Conservation (phyloP, 495 filamentous ascomycete genomes). For the Penicillium cataractarum region DNA sequence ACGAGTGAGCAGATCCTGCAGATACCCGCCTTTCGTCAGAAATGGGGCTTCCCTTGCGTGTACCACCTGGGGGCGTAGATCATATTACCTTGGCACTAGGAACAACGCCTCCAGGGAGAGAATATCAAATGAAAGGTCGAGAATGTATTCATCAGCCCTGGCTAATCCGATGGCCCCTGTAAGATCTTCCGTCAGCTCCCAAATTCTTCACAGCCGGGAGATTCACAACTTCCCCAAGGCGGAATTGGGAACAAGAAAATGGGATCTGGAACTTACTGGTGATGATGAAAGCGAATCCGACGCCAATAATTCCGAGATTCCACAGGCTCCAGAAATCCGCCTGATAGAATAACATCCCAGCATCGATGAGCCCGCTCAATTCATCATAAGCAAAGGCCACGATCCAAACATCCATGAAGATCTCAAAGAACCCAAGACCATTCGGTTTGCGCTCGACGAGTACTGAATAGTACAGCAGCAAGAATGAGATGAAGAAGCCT, state of each 20-base stretch:
- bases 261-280: conserved; percentile 59
- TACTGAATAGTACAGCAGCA: conserved; percentile 83
- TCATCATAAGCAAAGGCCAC: conserved; percentile 88
- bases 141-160: conserved; percentile 61
- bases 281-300: conserved; percentile 73
- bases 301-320: conserved; percentile 84
- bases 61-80: conserved; percentile 10
- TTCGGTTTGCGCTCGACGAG: conserved; percentile 63
- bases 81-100: conserved; percentile 71
- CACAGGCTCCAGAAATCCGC: conserved; percentile 90
- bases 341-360: conserved; percentile 79
- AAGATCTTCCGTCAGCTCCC: conserved; percentile 13
- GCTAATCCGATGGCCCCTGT: conserved; percentile 74
- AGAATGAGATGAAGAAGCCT: conserved; percentile 79
- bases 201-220: neutral
- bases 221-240: conserved; percentile 13
- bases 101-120: conserved; percentile 87
- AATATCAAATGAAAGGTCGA: conserved; percentile 83
- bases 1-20: conserved; percentile 80
- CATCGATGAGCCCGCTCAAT: conserved; percentile 78
- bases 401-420: conserved; percentile 68
- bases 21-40: conserved; percentile 20
- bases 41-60: neutral
- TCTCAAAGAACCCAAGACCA: conserved; percentile 54
- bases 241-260: conserved; percentile 9